A percentile compares a stretch with the other conserved stretches of the same genome.
phyloP scores from a whole-genome alignment of 2,329 filamentous ascomycete species.

The Epichloe bromicola region DNA sequence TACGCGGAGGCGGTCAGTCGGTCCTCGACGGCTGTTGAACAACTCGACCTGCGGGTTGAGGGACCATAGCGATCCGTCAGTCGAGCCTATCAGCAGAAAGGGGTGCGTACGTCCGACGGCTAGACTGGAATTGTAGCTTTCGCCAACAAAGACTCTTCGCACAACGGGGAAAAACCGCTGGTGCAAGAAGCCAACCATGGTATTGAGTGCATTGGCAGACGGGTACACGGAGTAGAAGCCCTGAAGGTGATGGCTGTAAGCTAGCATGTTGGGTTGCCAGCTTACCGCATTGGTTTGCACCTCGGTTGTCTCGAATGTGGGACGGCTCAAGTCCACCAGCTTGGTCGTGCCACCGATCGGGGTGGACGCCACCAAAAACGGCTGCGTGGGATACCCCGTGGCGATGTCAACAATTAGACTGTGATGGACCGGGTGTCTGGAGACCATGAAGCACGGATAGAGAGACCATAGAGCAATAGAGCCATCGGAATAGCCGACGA shows the following conservation, averaged over 20 bases:
- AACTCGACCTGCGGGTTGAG: slow-evolving; percentile 26
- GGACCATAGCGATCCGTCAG: slow-evolving; percentile 40
- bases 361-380: slow-evolving; percentile 40
- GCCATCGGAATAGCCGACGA: slow-evolving; percentile 42
- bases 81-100: slow-evolving; percentile 38
- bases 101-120: slow-evolving; percentile 38
- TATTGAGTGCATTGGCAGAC: slow-evolving; percentile 38
- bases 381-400: slow-evolving; percentile 42
- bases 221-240: slow-evolving; percentile 40
- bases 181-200: slow-evolving; percentile 39
- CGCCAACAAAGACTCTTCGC: slow-evolving; percentile 37
- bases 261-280: slow-evolving; percentile 39
- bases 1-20: slow-evolving; percentile 24
- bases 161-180: slow-evolving; percentile 38
- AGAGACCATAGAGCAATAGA: slow-evolving; percentile 45
- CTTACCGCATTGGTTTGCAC: slow-evolving; percentile 36
- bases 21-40: slow-evolving; percentile 20
- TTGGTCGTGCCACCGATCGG: slow-evolving; percentile 41
- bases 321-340: slow-evolving; percentile 38
- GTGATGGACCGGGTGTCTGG: slow-evolving; percentile 39
- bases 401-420: slow-evolving; percentile 41
- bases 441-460: slow-evolving; percentile 33
- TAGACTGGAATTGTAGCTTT: slow-evolving; percentile 37
- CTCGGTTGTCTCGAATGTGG: slow-evolving; percentile 40
- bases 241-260: slow-evolving; percentile 42